Conservation (phyloP, 305 asterid species). For the Fraxinus albicans region DNA sequence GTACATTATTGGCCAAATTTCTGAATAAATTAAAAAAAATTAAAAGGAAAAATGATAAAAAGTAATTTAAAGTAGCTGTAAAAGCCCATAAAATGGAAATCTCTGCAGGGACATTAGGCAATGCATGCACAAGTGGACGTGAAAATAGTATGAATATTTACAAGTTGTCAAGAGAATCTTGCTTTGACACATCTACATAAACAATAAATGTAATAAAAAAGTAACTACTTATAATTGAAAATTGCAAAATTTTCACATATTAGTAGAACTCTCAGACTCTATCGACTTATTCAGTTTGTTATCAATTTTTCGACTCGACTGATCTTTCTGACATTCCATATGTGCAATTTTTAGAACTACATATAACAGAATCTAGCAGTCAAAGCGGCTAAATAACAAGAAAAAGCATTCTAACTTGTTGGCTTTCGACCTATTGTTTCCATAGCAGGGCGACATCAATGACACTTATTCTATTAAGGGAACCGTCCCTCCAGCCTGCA, state of each 20-base stretch:
- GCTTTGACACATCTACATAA: not conserved
- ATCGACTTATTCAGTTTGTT: not conserved
- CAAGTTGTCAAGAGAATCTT: not conserved
- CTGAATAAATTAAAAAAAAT: not conserved
- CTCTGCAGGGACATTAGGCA: not conserved
- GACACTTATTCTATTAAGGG: slow-evolving; percentile 43
- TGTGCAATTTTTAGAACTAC: slow-evolving; percentile 10
- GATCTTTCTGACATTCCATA: not conserved
- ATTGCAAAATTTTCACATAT: not conserved
- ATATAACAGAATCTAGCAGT: slow-evolving; percentile 6
- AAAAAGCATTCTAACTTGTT: not conserved
- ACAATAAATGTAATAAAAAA: not conserved
- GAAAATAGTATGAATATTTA: slow-evolving; percentile 13
- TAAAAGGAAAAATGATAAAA: slow-evolving; percentile 10
- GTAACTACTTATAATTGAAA: not conserved
- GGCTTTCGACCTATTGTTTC: not conserved
- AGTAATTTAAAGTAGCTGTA: slow-evolving; percentile 30
- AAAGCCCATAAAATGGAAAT: slow-evolving; percentile 26
- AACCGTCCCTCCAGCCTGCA: slow-evolving; percentile 72
- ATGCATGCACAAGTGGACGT: slow-evolving; percentile 2
- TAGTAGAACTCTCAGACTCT: not conserved
- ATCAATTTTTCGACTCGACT: not conserved
- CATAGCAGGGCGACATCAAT: not conserved
- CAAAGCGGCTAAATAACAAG: slow-evolving; percentile 3
- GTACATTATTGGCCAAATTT: not conserved